Conservation (phyloP, 1,284 basidiomycete species). For the Spongispora temasekensis region DNA sequence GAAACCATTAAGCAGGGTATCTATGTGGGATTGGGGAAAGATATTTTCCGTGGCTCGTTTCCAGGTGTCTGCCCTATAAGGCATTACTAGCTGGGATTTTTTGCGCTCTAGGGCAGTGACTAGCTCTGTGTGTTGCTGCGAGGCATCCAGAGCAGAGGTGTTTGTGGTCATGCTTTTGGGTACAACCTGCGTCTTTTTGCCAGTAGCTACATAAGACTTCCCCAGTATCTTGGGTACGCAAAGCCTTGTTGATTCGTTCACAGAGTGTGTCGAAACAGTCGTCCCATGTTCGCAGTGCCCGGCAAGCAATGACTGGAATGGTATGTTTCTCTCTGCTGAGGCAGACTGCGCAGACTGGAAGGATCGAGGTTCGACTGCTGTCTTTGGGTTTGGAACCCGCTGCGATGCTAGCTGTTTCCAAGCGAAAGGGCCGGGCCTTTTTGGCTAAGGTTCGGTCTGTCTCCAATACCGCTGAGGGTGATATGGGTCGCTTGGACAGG, state of each 20-base stretch:
- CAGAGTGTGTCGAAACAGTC: background rate
- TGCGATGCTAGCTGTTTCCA: too few relatives aligned
- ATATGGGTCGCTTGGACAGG: too few relatives aligned
- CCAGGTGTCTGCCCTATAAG: slow-evolving; percentile 30
- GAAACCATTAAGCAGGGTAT: background rate
- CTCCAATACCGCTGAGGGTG: too few relatives aligned
- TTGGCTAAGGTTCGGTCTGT: too few relatives aligned
- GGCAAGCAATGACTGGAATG: background rate
- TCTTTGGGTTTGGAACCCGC: too few relatives aligned
- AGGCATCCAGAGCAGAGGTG: slow-evolving; percentile 32
- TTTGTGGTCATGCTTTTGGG: slow-evolving; percentile 1
- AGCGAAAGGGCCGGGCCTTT: background rate
- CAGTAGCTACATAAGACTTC: slow-evolving; percentile 3
- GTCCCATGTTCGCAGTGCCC: background rate
- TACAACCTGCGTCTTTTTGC: slow-evolving; percentile 2
- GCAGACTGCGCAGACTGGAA: background rate
- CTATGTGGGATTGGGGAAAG: background rate
- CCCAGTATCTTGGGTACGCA: background rate
- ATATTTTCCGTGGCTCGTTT: background rate
- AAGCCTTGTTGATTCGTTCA: background rate
- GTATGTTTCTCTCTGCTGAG: background rate
- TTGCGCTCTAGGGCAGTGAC: slow-evolving; percentile 16
- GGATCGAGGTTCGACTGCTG: background rate
- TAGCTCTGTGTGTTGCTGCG: slow-evolving; percentile 22
- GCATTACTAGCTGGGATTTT: slow-evolving; percentile 11